A percentile compares a stretch with the other conserved stretches of the same genome.
Evolutionary conservation across 2,329 filamentous ascomycete genomes (phyloP).

Genomic region (Aureobasidium sp.): DNA sequence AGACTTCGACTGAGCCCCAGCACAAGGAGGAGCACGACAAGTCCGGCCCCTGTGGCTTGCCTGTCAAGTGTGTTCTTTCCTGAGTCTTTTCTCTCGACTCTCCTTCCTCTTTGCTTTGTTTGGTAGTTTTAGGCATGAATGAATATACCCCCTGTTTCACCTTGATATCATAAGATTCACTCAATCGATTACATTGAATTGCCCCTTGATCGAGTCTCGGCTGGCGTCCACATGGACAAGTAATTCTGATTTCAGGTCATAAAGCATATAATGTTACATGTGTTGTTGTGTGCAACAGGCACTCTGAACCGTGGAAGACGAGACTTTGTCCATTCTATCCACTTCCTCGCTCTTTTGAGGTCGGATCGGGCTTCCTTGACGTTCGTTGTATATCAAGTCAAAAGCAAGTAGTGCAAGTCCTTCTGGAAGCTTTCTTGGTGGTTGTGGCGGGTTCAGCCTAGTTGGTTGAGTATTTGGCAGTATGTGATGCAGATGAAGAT

Average conservation of each 20-base stretch:
- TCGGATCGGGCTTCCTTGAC: too few species aligned
- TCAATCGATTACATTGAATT: too few species aligned
- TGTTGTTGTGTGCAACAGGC: neutral
- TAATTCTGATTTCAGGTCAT: neutral
- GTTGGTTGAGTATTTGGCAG: too few species aligned
- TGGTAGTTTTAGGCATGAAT: conserved; percentile 7
- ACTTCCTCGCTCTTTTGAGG: neutral
- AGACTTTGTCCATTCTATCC: neutral
- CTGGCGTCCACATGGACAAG: too few species aligned
- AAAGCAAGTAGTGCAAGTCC: neutral
- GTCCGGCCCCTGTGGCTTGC: conserved; percentile 70
- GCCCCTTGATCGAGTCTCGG: too few species aligned
- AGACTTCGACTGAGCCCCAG: conserved; percentile 27
- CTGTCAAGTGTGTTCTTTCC: conserved; percentile 64
- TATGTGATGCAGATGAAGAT: neutral
- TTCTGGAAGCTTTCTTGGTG: neutral
- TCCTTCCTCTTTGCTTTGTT: neutral
- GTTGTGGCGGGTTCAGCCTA: too few species aligned
- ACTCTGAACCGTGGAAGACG: neutral
- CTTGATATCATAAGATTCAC: too few species aligned
- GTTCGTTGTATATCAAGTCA: too few species aligned
- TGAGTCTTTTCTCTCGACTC: conserved; percentile 29
- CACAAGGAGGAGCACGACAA: conserved; percentile 42
- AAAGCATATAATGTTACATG: conserved; percentile 10
- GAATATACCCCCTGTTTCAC: conserved; percentile 10